Base-by-base conservation (phyloP, 2,329 filamentous ascomycete genomes). In the Zymoseptoria passerinii region DNA sequence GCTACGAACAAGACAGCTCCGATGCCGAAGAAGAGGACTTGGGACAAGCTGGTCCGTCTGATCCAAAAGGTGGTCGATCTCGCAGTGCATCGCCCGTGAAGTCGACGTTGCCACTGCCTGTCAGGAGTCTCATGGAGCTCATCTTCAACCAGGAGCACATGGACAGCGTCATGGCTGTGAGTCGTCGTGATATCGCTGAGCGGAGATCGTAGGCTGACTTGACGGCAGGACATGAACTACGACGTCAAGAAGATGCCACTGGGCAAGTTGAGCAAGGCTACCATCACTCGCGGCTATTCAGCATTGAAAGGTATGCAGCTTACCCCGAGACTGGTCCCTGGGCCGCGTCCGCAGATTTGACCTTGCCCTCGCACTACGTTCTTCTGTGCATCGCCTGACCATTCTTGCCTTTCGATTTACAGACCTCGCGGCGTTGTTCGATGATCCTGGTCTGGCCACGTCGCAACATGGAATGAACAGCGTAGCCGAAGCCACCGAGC, bases 111-210 rank as follows among this genome's bases (percentile, higher is more conserved):
- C 23, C 23, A 23, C 4, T 23, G 23, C 23, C 23, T 16, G 35
- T 40, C 3, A 29, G 8, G 35, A 40, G 16, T 8, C 76, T 95
- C 19, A 86, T 95, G 80, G 76, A 85, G 60, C 82, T 95, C 63
- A 95, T 96, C 60, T 95, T 95, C 78, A 92, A 95, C 71, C 80
- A 83, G 58, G 71, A 85, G 20, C 86, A 86, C 69, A 90, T 95
- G 72, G 77, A 56, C 8, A 53, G 52, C 19, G 82, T 20, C 80
- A 80, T 8, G 82, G 83, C 40, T 1, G 35, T 44, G 35, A 44
- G 29, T 35, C 13, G 29, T 10, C 8, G 29, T 8, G 9, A 35
- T 9, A 6, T 35, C 29, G 8, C 3, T 35, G 29, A 10, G 10
- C 10, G 4, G 10, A 40, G 9, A 40, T 13, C 29, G 4, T 10